Percentiles rank a stretch among this genome's conserved stretches.
Evolutionary conservation across 768 basidiomycete species (phyloP).

Genomic region (Termitomyces sp.): DNA sequence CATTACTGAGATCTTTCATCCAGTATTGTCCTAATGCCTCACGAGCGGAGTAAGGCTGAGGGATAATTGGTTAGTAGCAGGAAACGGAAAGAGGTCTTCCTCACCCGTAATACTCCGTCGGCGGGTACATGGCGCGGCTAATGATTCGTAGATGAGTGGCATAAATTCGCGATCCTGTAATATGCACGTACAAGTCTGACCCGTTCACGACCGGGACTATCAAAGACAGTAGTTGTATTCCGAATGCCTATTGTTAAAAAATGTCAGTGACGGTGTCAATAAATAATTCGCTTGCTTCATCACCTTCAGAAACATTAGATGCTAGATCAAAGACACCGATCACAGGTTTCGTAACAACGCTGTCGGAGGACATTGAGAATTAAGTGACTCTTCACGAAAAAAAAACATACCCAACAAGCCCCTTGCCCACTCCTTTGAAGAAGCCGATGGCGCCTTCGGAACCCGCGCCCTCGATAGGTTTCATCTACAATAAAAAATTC

Average conservation of each 20-base stretch:
- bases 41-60: slow-evolving; percentile 81
- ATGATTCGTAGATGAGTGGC: slow-evolving; percentile 8
- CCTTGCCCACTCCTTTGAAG: slow-evolving; percentile 97
- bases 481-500: slow-evolving; percentile 55
- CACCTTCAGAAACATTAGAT: slow-evolving; percentile 91
- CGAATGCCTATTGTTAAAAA: slow-evolving; percentile 66
- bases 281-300: not conserved
- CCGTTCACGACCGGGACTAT: slow-evolving; percentile 86
- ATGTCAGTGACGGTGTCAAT: not conserved
- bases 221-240: slow-evolving; percentile 98
- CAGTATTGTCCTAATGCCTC: slow-evolving; percentile 95
- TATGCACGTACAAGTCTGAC: slow-evolving; percentile 57
- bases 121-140: slow-evolving; percentile 83
- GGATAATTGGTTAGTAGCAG: not conserved
- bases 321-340: slow-evolving; percentile 97
- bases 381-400: not conserved
- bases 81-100: slow-evolving; percentile 24
- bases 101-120: slow-evolving; percentile 85
- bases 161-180: not conserved
- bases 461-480: slow-evolving; percentile 97
- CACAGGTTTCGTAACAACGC: slow-evolving; percentile 93
- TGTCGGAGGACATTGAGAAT: slow-evolving; percentile 26
- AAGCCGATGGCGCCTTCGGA: slow-evolving; percentile 92
- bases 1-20: slow-evolving; percentile 93
- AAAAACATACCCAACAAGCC: slow-evolving; percentile 79